Evolutionary conservation across 2,329 filamentous ascomycete species (phyloP), one percentile per base, ranked within the genome.

Genomic region (Colletotrichum limetticola): DNA sequence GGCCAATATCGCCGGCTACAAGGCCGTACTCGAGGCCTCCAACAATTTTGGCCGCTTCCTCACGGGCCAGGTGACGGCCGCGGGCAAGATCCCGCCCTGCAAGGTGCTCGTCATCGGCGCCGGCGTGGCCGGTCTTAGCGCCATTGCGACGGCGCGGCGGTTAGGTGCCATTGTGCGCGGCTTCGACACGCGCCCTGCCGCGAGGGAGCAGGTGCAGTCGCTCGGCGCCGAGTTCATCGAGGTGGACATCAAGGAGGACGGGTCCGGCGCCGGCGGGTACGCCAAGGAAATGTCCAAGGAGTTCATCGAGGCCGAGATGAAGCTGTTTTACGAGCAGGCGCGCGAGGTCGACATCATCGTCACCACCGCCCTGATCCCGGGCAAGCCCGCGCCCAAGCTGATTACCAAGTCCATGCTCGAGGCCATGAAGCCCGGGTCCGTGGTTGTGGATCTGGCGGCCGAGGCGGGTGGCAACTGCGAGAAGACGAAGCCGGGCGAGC

Each of bases 201-300:
- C 93, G 28, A 91, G 94, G 55, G 95, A 97, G 81, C 95, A 97
- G 83, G 94, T 98, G 1, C 93, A 97, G 80, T 97, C 94, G 5
- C 89, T 97, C 0, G 95, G 95, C 30, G 95, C 95, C 22, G 95
- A 97, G 79, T 97, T 97, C 78, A 90, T 97, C 76, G 94, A 97
- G 82, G 95, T 97, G 26, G 92, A 94, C 16, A 87, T 97, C 26
- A 82, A 96, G 76, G 95, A 98, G 82, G 94, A 97, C 73, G 95
- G 95, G 2, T 91, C 93, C 14, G 95, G 94, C 2, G 91, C 93
- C 9, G 95, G 95, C 32, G 95, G 95, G 19, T 98, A 98, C 78
- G 94, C 94, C 66, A 97, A 97, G 79, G 94, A 95, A 79, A 97
- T 97, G 95, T 97, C 94, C 67, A 95, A 96, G 78, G 95, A 96